Conservation (phyloP, 805 yeast genomes). For the Myxozyma neglecta region DNA sequence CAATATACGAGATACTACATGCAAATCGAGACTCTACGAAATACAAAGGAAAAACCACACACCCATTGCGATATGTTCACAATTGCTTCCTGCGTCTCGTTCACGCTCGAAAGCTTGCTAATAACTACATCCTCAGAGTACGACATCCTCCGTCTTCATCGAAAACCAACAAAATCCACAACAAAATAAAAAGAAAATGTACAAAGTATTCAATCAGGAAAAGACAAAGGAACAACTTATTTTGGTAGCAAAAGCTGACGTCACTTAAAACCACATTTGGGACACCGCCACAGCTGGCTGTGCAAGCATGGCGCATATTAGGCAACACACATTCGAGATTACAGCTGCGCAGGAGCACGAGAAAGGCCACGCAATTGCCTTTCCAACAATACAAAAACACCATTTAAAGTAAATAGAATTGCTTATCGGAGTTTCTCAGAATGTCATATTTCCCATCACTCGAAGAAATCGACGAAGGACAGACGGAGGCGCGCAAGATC, state of each 20-base stretch:
- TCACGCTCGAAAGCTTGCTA: slow-evolving; percentile 43
- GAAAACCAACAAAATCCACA: neutral
- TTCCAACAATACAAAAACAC: no score
- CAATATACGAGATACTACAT: neutral
- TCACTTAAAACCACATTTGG: no score
- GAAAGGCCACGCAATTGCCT: no score
- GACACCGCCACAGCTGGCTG: no score
- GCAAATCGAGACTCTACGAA: neutral
- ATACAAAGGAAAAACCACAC: slow-evolving; percentile 28
- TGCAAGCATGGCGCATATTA: no score
- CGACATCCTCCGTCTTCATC: slow-evolving; percentile 42
- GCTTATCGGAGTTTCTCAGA: neutral
- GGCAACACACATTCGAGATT: no score
- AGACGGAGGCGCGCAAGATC: slow-evolving; percentile 28
- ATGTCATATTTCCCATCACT: slow-evolving; percentile 43
- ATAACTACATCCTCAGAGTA: slow-evolving; percentile 52
- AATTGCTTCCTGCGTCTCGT: slow-evolving; percentile 69
- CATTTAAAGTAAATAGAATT: no score
- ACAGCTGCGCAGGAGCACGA: neutral
- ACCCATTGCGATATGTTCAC: slow-evolving; percentile 75
- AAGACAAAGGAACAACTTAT: no score
- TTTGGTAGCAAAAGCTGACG: no score
- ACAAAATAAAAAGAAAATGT: no score
- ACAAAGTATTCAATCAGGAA: no score
- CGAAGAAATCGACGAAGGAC: slow-evolving; percentile 42